Base-by-base conservation (phyloP, 2,329 filamentous ascomycete species). In the Xylaria sp. region DNA sequence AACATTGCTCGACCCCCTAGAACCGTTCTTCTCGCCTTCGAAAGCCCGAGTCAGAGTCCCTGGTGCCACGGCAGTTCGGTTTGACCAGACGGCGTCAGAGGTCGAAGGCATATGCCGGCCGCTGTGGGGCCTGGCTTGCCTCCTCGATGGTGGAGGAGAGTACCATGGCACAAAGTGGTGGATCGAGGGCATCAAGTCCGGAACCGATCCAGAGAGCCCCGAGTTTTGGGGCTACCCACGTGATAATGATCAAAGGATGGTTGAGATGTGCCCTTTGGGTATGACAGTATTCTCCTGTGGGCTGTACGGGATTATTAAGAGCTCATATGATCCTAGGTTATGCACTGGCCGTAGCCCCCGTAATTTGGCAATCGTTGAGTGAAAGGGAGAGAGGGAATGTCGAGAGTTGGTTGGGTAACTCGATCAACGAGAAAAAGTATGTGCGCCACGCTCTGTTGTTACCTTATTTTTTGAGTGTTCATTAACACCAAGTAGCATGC, bases 241-340 rank as follows among this genome's bases (percentile, higher is more conserved):
- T 71, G 91, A 94, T 75, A 89, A 90, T 65, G 92, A 94, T 75
- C 92, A 94, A 82, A 84, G 92, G 30, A 94, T 94, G 92, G 92
- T 94, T 2, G 92, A 95, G 78, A 93, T 93, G 85, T 94, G 91
- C 76, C 91, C 92, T 0, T 84, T 94, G 66, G 92, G 84, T 83
- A 77, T 68, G 76, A 4, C 10, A 12, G 43, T 20, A 41, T 34
- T 39, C 48, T 25, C 8, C 41, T 60, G 2, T 8, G 0, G 25
- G 39, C 7, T 30, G 58, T 74, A 13, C 69, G 66, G 2, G 10
- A 18, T 45, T 18, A 12, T 39, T 23, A 1, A 32, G 55, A 18
- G 39, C 68, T 70, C 34, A 65, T 66, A 4, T 2, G 41, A 43
- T 2, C 9, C 13, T 52, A 84, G 83, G 92, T 0, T 94, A 89